Conservation (phyloP, 805 yeast species). For the Yamadazyma tumulicola region DNA sequence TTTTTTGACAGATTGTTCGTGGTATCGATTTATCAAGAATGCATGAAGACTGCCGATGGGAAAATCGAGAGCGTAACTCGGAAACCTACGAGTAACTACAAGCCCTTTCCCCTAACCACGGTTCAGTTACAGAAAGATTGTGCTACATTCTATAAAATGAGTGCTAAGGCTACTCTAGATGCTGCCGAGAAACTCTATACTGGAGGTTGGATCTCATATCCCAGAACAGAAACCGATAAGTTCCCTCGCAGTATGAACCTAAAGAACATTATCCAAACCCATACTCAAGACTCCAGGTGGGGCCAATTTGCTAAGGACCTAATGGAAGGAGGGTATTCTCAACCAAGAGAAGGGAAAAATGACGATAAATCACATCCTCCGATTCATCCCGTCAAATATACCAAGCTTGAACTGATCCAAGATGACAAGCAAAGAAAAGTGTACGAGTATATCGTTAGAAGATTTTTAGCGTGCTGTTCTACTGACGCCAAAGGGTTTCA, state of each 20-base stretch:
- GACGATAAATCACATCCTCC: conserved; percentile 99
- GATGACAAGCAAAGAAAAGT: conserved; percentile 57
- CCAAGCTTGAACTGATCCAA: conserved; percentile 24
- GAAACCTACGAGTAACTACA: conserved; percentile 68
- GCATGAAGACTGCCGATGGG: conserved; percentile 52
- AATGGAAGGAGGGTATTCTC: conserved; percentile 42
- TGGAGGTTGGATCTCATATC: conserved; percentile 85
- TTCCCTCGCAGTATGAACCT: conserved; percentile 80
- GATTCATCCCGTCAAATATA: conserved; percentile 77
- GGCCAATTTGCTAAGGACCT: conserved; percentile 59
- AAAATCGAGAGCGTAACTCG: conserved; percentile 47
- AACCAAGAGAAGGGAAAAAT: conserved; percentile 77
- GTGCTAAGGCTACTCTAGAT: conserved; percentile 73
- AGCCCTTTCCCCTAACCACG: conserved; percentile 91
- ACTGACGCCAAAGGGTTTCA: conserved; percentile 79
- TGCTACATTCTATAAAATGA: conserved; percentile 64
- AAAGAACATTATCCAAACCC: conserved; percentile 56
- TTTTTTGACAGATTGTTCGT: conserved; percentile 72
- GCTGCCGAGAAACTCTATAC: conserved; percentile 85
- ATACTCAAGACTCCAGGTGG: conserved; percentile 57
- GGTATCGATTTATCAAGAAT: conserved; percentile 61
- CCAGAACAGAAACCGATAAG: conserved; percentile 94
- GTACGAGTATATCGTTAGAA: conserved; percentile 80
- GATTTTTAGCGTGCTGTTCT: conserved; percentile 90
- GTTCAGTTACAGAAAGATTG: conserved; percentile 90